A percentile compares a stretch with the other conserved stretches of the same genome.
Conservation (phyloP, 495 filamentous ascomycete species). For the Penicillium subrubescens region DNA sequence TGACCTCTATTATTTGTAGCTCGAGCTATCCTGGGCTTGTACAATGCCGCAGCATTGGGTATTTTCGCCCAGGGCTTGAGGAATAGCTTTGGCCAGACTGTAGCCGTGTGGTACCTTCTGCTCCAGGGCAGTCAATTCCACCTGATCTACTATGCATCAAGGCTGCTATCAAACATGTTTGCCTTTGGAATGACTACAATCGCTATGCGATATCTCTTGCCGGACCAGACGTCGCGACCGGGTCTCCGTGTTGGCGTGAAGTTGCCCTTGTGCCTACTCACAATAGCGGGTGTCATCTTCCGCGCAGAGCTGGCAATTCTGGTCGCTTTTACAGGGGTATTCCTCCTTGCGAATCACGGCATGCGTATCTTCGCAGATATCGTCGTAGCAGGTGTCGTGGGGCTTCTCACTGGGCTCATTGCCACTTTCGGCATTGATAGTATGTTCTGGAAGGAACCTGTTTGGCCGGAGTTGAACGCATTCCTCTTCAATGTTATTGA, state of each 20-base stretch:
- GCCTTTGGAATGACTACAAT: conserved; percentile 80
- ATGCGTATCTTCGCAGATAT: conserved; percentile 59
- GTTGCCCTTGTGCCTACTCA: conserved; percentile 70
- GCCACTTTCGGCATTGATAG: conserved; percentile 77
- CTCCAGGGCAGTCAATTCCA: conserved; percentile 91
- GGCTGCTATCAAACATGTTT: conserved; percentile 95
- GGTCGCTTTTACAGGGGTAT: conserved; percentile 52
- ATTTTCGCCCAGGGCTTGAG: conserved; percentile 64
- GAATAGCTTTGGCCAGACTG: conserved; percentile 66
- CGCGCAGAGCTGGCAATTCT: conserved; percentile 88
- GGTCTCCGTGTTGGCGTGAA: conserved; percentile 15
- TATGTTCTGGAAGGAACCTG: conserved; percentile 80
- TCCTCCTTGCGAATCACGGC: conserved; percentile 56
- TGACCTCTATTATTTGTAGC: conserved; percentile 48
- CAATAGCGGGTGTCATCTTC: conserved; percentile 82
- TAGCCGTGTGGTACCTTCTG: conserved; percentile 80
- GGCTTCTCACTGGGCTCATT: conserved; percentile 61
- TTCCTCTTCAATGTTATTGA: conserved; percentile 89
- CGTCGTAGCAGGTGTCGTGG: conserved; percentile 66
- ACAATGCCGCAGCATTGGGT: conserved; percentile 70
- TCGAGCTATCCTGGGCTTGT: conserved; percentile 74
- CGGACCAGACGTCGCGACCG: conserved; percentile 45
- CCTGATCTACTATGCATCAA: conserved; percentile 88
- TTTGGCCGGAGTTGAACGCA: conserved; percentile 89
- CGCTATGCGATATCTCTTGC: conserved; percentile 71